Evolutionary conservation across 164 flowering plant genomes (phyloP).

Genomic region (Sextonia rubra): DNA sequence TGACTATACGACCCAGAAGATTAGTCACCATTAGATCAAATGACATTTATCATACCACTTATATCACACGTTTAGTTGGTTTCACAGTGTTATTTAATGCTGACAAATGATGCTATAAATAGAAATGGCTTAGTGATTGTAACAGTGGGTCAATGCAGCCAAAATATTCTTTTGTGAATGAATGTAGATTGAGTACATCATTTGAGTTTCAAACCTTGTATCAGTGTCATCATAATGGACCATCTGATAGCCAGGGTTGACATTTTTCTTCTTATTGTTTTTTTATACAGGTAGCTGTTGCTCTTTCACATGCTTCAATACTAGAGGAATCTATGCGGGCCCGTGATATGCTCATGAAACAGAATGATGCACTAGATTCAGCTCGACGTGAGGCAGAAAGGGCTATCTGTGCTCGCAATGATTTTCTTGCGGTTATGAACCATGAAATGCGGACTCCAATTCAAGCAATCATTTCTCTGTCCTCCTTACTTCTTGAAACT

Average conservation of each 20-base stretch:
- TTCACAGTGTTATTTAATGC: neutral
- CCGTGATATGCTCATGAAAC: conserved; percentile 68
- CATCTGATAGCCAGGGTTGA: neutral
- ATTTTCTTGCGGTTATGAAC: conserved; percentile 81
- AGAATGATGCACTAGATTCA: conserved; percentile 63
- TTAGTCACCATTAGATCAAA: no score
- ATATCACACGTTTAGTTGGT: neutral
- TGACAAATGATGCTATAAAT: neutral
- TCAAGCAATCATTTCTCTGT: conserved; percentile 62
- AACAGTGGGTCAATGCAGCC: neutral
- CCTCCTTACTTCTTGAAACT: conserved; percentile 69
- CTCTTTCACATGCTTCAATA: conserved; percentile 83
- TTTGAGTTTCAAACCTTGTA: no score
- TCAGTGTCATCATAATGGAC: neutral
- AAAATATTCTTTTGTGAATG: neutral
- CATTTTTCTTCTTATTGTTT: conserved; percentile 1
- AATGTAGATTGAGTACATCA: no score
- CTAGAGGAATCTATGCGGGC: conserved; percentile 78
- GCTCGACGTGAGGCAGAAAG: conserved; percentile 72
- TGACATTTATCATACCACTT: no score
- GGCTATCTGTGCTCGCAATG: conserved; percentile 73
- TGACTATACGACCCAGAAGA: no score
- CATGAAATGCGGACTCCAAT: conserved; percentile 83
- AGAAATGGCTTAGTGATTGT: neutral
- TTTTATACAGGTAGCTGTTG: conserved; percentile 63